phyloP scores from a whole-genome alignment of 164 flowering plant species.

The Tinospora cordifolia region DNA sequence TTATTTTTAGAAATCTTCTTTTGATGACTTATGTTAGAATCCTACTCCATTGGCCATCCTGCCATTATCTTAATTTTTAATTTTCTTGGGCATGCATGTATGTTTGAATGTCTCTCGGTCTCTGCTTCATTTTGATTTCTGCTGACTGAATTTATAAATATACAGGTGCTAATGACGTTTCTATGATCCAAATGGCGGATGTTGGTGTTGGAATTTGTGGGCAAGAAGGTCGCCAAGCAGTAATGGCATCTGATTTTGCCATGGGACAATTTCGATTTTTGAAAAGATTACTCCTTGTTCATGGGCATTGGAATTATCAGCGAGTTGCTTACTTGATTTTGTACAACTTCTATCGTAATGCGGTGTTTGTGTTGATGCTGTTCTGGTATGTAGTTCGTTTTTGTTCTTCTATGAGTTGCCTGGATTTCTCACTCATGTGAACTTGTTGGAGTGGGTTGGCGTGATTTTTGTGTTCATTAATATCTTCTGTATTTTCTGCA shows the following conservation, averaged over 20 bases:
- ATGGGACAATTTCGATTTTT: constrained; percentile 91
- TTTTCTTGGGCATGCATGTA: neutral
- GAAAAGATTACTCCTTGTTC: constrained; percentile 76
- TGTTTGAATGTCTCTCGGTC: neutral
- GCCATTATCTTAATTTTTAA: constrained; percentile 3
- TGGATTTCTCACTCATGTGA: neutral
- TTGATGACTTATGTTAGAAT: too few species aligned
- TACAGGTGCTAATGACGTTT: constrained; percentile 92
- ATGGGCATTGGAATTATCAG: constrained; percentile 94
- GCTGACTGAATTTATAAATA: too few species aligned
- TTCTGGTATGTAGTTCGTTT: constrained; percentile 24
- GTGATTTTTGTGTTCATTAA: neutral
- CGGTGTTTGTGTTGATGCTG: too few species aligned
- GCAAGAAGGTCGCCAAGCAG: constrained; percentile 97
- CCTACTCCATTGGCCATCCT: neutral
- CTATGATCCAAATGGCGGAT: constrained; percentile 99
- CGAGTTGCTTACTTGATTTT: constrained; percentile 77
- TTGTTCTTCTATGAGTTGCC: neutral
- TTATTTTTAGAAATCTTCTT: constrained; percentile 7
- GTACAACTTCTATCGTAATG: too few species aligned
- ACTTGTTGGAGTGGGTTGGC: neutral
- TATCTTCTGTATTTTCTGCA: neutral
- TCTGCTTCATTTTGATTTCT: too few species aligned
- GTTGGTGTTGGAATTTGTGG: constrained; percentile 95
- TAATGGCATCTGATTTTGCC: constrained; percentile 96